These are phyloP conservation scores for Jamesozyma spencerorum DNA, from an alignment of 805 yeast species.

Conservation along the genomic window DNA sequence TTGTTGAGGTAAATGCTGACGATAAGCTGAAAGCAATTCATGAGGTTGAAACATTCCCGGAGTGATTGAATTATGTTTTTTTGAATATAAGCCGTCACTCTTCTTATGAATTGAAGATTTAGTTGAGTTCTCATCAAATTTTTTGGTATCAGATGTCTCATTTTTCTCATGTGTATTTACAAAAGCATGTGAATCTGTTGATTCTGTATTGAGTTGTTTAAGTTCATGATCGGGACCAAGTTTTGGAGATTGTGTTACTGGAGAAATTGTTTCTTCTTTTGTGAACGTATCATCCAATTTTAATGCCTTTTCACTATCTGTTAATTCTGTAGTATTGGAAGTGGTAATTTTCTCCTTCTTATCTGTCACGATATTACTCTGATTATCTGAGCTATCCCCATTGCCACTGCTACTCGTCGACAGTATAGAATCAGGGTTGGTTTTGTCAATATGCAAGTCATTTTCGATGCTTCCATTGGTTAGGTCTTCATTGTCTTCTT, in stretches of 20 bases:
- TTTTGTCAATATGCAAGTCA: not conserved
- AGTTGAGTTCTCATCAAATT: conserved; percentile 5
- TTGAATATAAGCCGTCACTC: conserved; percentile 10
- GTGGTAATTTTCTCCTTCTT: not conserved
- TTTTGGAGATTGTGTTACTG: not conserved
- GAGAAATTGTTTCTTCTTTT: not conserved
- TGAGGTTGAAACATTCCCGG: conserved; percentile 23
- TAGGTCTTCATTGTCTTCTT: not conserved
- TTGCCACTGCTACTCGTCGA: not conserved
- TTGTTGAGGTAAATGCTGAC: not conserved
- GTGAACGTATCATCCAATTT: not conserved
- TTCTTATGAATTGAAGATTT: conserved; percentile 20
- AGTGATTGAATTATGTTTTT: conserved; percentile 23
- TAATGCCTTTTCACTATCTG: not conserved
- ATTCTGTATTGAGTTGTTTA: too few species aligned
- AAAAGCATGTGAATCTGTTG: too few species aligned
- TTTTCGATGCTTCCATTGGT: conserved; percentile 7
- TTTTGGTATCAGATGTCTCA: not conserved
- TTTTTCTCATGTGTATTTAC: too few species aligned
- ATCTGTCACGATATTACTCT: not conserved
- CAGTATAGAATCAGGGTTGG: not conserved
- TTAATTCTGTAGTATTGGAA: not conserved
- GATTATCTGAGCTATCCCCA: too few species aligned
- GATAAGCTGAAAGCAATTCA: conserved; percentile 5
- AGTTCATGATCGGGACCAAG: not conserved